Evolutionary conservation across 1,139 yeast genomes (phyloP).

Genomic region (Yamadazyma epiphylla): DNA sequence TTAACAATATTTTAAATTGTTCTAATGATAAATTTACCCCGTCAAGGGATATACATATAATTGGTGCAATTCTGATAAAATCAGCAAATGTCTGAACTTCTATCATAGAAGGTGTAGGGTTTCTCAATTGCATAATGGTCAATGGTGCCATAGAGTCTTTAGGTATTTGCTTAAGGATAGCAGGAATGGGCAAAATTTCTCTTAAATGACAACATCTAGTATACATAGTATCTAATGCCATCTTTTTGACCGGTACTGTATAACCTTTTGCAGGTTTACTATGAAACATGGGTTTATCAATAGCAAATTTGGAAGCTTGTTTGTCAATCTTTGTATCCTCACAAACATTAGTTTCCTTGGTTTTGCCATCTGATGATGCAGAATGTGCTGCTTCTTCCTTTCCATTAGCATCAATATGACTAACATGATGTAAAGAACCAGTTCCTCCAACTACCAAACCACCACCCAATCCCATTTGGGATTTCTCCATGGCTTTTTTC

Average conservation of each 20-base stretch:
- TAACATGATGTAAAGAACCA: constrained; percentile 49
- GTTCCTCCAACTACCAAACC: constrained; percentile 81
- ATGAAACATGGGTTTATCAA: constrained; percentile 48
- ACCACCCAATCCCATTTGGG: constrained; percentile 53
- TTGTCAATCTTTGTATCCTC: constrained; percentile 13
- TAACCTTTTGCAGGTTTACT: constrained; percentile 20
- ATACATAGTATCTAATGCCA: constrained; percentile 61
- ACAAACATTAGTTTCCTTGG: constrained; percentile 19
- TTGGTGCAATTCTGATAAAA: constrained; percentile 70
- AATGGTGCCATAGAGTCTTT: constrained; percentile 67
- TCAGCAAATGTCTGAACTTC: constrained; percentile 75
- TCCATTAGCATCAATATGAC: constrained; percentile 7
- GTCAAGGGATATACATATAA: constrained; percentile 64
- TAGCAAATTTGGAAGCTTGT: constrained; percentile 38
- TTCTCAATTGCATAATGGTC: constrained; percentile 59
- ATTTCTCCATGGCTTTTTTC: constrained; percentile 37
- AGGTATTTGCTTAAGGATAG: constrained; percentile 70
- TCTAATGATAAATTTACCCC: constrained; percentile 63
- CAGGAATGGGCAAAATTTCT: constrained; percentile 73
- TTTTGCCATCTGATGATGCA: constrained; percentile 12
- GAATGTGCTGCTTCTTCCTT: constrained; percentile 9
- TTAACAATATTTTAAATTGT: constrained; percentile 59
- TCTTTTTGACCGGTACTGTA: constrained; percentile 36
- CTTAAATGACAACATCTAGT: constrained; percentile 74
- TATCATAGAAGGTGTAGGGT: constrained; percentile 71